Evolutionary conservation across 2,329 filamentous ascomycete species (phyloP).

Genomic region (Tolypocladium ovalisporum): DNA sequence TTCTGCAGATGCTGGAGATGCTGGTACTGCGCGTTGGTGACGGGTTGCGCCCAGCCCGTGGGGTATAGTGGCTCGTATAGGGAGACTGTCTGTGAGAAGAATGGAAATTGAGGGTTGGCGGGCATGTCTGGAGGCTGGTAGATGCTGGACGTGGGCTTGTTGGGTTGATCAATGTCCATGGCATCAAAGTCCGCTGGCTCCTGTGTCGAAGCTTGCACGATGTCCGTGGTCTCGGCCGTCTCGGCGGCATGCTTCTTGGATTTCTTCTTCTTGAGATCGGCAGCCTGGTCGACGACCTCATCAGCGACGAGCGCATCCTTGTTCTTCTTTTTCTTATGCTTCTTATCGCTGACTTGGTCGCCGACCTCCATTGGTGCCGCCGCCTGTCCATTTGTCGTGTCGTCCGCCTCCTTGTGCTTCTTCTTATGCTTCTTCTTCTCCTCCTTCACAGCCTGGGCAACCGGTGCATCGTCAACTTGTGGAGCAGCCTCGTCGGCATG

Average conservation of each 20-base stretch:
- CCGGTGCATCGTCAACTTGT: not conserved
- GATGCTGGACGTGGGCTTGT: slow-evolving; percentile 18
- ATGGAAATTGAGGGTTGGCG: slow-evolving; percentile 48
- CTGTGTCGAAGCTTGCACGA: slow-evolving; percentile 2
- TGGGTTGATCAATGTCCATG: slow-evolving; percentile 28
- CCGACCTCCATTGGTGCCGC: slow-evolving; percentile 9
- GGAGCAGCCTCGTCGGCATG: slow-evolving; percentile 7
- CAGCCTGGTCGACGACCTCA: slow-evolving; percentile 7
- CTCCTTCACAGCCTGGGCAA: slow-evolving; percentile 1
- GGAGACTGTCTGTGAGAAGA: slow-evolving; percentile 69
- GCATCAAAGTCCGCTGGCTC: slow-evolving; percentile 16
- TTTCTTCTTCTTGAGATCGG: slow-evolving; percentile 18
- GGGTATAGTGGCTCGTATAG: slow-evolving; percentile 70
- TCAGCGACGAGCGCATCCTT: slow-evolving; percentile 7
- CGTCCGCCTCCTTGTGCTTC: slow-evolving; percentile 16
- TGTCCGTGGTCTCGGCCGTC: slow-evolving; percentile 11
- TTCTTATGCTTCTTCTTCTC: slow-evolving; percentile 12
- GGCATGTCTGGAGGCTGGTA: slow-evolving; percentile 28
- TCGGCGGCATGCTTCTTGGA: slow-evolving; percentile 19
- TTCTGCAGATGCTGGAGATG: slow-evolving; percentile 66
- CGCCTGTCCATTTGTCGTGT: slow-evolving; percentile 3
- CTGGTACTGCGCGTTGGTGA: slow-evolving; percentile 62
- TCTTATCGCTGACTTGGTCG: slow-evolving; percentile 10
- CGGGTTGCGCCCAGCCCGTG: slow-evolving; percentile 55
- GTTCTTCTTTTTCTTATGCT: slow-evolving; percentile 20